phyloP scores from a whole-genome alignment of 352 stramenopile species.

The Pythium chondricola region DNA sequence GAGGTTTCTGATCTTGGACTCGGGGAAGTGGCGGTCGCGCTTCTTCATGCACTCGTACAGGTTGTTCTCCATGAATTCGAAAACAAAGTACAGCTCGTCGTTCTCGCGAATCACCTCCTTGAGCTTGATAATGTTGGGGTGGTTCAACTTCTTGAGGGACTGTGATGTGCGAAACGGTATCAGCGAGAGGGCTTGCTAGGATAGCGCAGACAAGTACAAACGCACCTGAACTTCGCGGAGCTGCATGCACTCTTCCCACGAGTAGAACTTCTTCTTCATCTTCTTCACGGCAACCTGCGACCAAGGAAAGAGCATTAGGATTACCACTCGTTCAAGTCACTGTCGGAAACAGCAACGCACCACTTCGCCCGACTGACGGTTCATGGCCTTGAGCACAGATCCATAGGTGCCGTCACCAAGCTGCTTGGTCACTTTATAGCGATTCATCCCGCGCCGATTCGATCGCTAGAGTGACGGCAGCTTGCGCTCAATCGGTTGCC shows the following conservation, averaged over 20 bases:
- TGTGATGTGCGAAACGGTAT: conserved; percentile 14
- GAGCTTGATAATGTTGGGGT: conserved; percentile 98
- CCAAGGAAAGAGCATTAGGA: background rate
- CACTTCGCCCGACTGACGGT: conserved; percentile 90
- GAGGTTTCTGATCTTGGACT: conserved; percentile 95
- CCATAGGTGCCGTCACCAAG: conserved; percentile 95
- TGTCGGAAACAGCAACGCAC: no score
- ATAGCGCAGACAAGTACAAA: conserved; percentile 1
- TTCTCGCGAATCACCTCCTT: conserved; percentile 98
- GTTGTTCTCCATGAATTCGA: conserved; percentile 99
- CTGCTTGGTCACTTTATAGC: conserved; percentile 94
- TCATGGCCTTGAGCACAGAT: conserved; percentile 93
- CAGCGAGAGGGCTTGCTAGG: background rate
- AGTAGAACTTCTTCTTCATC: conserved; percentile 98
- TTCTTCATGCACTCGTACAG: conserved; percentile 97
- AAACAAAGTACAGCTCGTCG: conserved; percentile 97
- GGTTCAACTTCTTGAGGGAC: conserved; percentile 93
- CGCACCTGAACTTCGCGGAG: conserved; percentile 95
- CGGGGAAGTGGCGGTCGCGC: conserved; percentile 81
- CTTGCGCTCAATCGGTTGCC: no score
- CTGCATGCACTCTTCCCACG: conserved; percentile 95
- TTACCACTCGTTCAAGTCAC: no score
- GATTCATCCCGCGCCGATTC: no score
- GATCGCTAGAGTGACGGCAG: no score
- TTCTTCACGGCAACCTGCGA: conserved; percentile 92